Base-by-base conservation (phyloP, 176 grass and related monocot species). In the Lolium rigidum region DNA sequence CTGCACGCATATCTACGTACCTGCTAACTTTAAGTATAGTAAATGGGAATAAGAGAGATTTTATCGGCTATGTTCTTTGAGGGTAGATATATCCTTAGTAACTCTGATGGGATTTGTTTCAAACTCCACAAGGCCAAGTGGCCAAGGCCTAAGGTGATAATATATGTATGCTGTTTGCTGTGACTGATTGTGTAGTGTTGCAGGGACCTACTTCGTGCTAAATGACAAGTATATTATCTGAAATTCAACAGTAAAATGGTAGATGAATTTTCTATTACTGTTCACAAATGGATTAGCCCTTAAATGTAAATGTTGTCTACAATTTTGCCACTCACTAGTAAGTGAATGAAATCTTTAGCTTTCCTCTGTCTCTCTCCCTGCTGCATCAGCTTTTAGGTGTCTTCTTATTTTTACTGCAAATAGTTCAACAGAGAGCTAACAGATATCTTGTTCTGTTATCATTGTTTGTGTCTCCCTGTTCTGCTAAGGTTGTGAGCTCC, bases 181-280 rank as follows among this genome's bases (percentile, higher is more conserved):
- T 35, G 15, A 51, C 79, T 52, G 10, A 81, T 67, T 52, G 17
- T 52, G 79, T 68, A 81, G 25, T 16, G 67, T 52, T 81, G 46
- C 48, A 38, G 17, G 75, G 79, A 51, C 62, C 62, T 67, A 81
- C 16, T 81, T 66, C 26, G 26, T 81, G 79, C 25, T 68, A 81
- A 68, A 81, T 65, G 22, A 28, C 43, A 65, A 65, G 22, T 49
- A 18, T 31, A 65, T 48, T 80, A 65, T 80, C 22, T 28, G 41
- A 80, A 64, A 66, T 49, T 80, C 16, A 66, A 49, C 24, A 80
- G 22, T 65, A 57, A 55, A 77, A 46, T 80, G 59, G 15, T 80
- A 80, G 78, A 66, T 49, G 60, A 35, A 16, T 4, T 50, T 80
- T 81, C 62, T 51, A 31, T 81, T 51, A 51, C 17, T 10, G 5